Evolutionary conservation across 2,329 filamentous ascomycete species (phyloP), one percentile per base, ranked within the genome.

Genomic region (Ascochyta fabae): DNA sequence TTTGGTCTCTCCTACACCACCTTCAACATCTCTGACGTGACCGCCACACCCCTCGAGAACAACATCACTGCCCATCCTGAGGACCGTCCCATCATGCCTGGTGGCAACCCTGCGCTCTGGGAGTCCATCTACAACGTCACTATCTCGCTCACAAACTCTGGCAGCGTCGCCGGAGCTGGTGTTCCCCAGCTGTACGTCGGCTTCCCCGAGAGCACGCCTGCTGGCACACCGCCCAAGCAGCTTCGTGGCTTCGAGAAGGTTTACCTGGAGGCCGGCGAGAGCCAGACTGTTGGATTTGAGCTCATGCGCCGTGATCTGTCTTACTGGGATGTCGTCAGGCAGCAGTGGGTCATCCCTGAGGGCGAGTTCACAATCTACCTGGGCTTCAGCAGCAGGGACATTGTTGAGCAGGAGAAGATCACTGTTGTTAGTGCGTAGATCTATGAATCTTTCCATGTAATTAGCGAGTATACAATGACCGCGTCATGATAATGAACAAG

Each of bases 261-360:
- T 1, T 67, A 70, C 24, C 71, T 86, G 1, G 64, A 71, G n/a
- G 61, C 75, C 0, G 91, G 91, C 19, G 77, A 85, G 74, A 85
- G 82, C 43, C 80, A 80, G n/a, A 84, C 81, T 3, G 95, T 95
- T 76, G 80, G 74, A 0, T 87, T 85, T 1, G 82, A 86, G 27
- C 75, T 97, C 47, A 91, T 87, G 22, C 83, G 93, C 33, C 86
- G 91, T 52, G 93, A 97, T 70, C 64, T 97, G 57, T 92, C 89
- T 74, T 95, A 91, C 78, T 97, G 93, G 93, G 90, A 96, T 63
- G 79, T 85, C 1, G 80, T 72, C 0, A 73, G 78, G 19, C 92
- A 96, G 81, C 87, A 96, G 79, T 97, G 93, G 92, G 83, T 92
- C 26, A 73, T 69, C 60, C 74, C 56, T 75, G 79, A n/a, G 69